Conservation (phyloP, 2,329 filamentous ascomycete species). For the Botrytis byssoidea region DNA sequence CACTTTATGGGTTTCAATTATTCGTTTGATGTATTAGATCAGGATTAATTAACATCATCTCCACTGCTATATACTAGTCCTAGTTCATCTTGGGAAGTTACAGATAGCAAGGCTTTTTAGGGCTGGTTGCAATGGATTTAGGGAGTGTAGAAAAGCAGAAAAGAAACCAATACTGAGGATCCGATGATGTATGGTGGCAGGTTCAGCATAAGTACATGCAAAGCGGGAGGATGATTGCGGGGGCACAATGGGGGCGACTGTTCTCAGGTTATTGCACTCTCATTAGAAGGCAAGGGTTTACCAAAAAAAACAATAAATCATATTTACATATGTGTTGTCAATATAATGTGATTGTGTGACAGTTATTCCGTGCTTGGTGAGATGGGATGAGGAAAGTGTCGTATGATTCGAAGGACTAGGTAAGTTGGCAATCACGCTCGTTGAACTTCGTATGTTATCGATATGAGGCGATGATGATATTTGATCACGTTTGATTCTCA, state of each 20-base stretch:
- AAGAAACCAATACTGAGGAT: not conserved
- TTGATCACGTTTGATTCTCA: not conserved
- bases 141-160: not conserved
- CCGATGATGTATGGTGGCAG: conserved; percentile 1
- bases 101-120: conserved; percentile 10
- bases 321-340: not conserved
- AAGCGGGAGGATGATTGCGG: not conserved
- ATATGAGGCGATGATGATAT: not conserved
- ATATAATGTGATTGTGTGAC: not conserved
- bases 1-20: conserved; percentile 30
- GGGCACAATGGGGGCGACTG: not conserved
- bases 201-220: conserved; percentile 6
- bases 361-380: not conserved
- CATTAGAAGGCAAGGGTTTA: not conserved
- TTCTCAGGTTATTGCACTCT: not conserved
- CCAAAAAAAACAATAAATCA: conserved; percentile 3
- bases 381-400: not conserved
- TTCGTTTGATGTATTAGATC: conserved; percentile 36
- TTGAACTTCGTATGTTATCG: not conserved
- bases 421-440: not conserved
- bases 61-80: conserved; percentile 22
- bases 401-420: too few relatives aligned
- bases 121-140: conserved; percentile 7
- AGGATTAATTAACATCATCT: conserved; percentile 35
- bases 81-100: conserved; percentile 18